Base-by-base conservation (phyloP, 2,329 filamentous ascomycete genomes). In the Exophiala oligosperma region DNA sequence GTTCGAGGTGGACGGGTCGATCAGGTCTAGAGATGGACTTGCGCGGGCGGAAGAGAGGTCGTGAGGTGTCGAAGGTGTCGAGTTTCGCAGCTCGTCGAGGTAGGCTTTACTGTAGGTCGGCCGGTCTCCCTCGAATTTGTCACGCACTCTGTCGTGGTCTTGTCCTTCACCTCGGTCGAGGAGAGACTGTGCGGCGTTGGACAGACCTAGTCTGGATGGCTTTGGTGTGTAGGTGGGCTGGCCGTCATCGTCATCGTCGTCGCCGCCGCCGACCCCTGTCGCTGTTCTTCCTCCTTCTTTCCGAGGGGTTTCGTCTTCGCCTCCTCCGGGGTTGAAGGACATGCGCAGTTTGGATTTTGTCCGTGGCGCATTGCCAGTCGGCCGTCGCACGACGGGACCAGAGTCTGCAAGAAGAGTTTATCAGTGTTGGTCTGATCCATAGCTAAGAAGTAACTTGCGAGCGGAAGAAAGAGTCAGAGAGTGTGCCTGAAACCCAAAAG, bases 81-180 rank as follows among this genome's bases (percentile, higher is more conserved):
- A 92, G 59, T 86, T 89, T 62, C 91, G 90, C 12, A 99, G 80
- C 71, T 96, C 91, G 35, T 90, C 86, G 21, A 99, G 80, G 64
- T 93, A 91, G 66, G 95, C 91, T 68, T 89, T 90, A 76, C 84
- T 95, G 72, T 99, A 97, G 58, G 78, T 88, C 0, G 91, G 92
- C 38, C 88, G 80, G 5, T 21, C n/a, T 17, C 40, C 9, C 6
- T 43, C 9, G 4, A 17, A 17, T 17, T 11, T 35, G 32, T 35
- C 32, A 35, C 32, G 32, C 4, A 11, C 40, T 43, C 40, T 43
- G 37, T 59, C 60, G 35, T 55, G 56, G 38, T 57, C 55, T 37
- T 57, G 54, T 7, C 47, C 43, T 21, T 57, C 53, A 47, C 6
- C 24, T 12, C 52, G 52, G 24, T 55, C 49, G 32, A 49, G 52